Evolutionary conservation across 345 rosid species (phyloP), one percentile per base, ranked within the genome.

Genomic region (Leavenworthia alabamica): DNA sequence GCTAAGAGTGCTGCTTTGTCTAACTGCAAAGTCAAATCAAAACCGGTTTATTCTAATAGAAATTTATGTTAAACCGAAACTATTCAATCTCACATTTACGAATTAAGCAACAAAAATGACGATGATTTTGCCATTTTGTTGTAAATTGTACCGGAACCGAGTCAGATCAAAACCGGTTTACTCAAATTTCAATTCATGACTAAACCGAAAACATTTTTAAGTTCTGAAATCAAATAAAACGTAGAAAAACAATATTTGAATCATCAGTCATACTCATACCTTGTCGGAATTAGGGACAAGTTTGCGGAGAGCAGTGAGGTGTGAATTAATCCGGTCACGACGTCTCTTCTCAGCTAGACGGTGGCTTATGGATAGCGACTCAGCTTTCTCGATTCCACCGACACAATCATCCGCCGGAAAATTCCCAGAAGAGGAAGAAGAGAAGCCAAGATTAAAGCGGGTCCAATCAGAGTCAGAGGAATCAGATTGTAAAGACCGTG

Each of bases 321-420:
- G 98, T 0, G 86, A 75, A 68, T 85, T 89, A 33, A 89, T 92
- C 44, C 96, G 73, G 72, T 92, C 98, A 29, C 98, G 72, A 19
- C 98, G 87, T 36, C 96, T 70, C 73, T 92, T 89, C 81, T 92
- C 98, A 0, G 98, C 98, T 6, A 82, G 82, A 71, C 96, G 88
- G 67, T 92, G 98, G 47, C 75, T 63, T 41, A 26, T 56, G 17
- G 70, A 71, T 2, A 64, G 26, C 0, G 61, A 71, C 40, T 71
- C 75, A 20, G 75, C 70, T 44, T 50, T 64, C 1, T 71, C 70
- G 1, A 42, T n/a, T 7, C 66, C 70, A 69, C 73, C 73, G 67
- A 69, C 73, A 52, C 33, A 27, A 4, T 56, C 64, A 41, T 56
- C 70, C 0, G 41, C 35, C 11, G 39, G 68, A 8, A 70, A 64